Base-by-base conservation (phyloP, 495 filamentous ascomycete genomes). In the Neurospora tetrasperma region DNA sequence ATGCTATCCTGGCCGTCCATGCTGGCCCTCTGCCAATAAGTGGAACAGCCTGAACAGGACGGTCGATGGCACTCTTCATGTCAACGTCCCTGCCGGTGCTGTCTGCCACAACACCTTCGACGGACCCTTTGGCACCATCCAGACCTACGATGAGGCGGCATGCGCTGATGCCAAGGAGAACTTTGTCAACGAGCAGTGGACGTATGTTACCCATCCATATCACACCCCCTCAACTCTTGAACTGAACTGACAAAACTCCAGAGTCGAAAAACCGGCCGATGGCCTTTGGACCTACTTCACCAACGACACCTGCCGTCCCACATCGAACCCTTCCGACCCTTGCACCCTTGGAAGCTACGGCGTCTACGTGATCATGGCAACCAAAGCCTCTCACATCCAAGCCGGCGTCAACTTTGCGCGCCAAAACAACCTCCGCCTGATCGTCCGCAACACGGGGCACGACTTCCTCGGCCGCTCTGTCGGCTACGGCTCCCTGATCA, bases 361-460 rank as follows among this genome's bases (percentile, higher is more conserved):
- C 43, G 71, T 78, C 31, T 77, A 78, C 59, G 75, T 85, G 12
- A 83, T 89, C 73, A 83, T 84, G 79, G 86, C 85, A 27, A 81
- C 78, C 20, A 71, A 73, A 0, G 73, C 73, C 10, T 74, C 70
- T 8, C 83, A 90, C 69, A 77, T 88, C 72, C 80, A 81, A 69
- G 80, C 80, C 9, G 85, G 82, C 2, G 76, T 90, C n/a, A 80
- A 82, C 41, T 90, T 89, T 69, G 87, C 86, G 9, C 80, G 82
- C 0, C 70, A 82, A 41, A 82, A 87, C 69, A 88, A 88, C 73
- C 83, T 91, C 70, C 85, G 89, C 31, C 77, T 91, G 8, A 82
- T 90, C 38, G 80, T 91, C 31, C 84, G 88, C 31, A 90, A 90
- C 74, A 90, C 89, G 0, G 89, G 89, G 12, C 87, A 89, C 72